Conservation (phyloP, 2,329 filamentous ascomycete species). For the Monosporascus sp. region DNA sequence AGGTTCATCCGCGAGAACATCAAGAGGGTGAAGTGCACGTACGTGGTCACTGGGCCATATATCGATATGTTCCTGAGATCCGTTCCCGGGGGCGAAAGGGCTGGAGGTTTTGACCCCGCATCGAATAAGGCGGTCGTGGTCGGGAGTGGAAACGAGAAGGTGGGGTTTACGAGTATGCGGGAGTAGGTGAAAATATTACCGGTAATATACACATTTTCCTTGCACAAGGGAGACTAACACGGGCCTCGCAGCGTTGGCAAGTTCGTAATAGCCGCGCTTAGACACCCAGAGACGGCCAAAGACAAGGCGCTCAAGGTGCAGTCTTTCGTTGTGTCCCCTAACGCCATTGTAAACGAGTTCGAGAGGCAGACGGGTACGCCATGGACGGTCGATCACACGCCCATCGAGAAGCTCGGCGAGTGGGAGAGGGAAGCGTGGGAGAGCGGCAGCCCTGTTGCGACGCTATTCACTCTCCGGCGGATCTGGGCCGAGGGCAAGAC, state of each 20-base stretch:
- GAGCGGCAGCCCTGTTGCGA: slow-evolving; percentile 44
- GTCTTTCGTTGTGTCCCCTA: slow-evolving; percentile 63
- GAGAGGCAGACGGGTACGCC: slow-evolving; percentile 57
- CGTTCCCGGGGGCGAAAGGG: slow-evolving; percentile 29
- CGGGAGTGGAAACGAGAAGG: slow-evolving; percentile 53
- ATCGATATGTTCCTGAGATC: slow-evolving; percentile 48
- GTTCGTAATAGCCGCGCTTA: slow-evolving; percentile 57
- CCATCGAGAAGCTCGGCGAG: slow-evolving; percentile 47
- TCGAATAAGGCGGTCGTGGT: slow-evolving; percentile 55
- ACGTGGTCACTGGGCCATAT: slow-evolving; percentile 59
- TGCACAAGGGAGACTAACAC: neutral
- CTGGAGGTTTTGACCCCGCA: slow-evolving; percentile 55
- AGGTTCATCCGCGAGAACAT: slow-evolving; percentile 42
- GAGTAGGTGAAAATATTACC: slow-evolving; percentile 47
- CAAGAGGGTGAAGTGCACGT: slow-evolving; percentile 48
- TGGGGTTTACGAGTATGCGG: slow-evolving; percentile 66
- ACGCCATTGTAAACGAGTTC: slow-evolving; percentile 60
- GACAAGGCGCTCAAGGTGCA: slow-evolving; percentile 61
- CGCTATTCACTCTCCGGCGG: slow-evolving; percentile 54
- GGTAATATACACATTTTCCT: neutral
- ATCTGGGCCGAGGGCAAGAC: slow-evolving; percentile 73
- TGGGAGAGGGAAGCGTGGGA: slow-evolving; percentile 57
- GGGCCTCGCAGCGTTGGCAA: slow-evolving; percentile 52
- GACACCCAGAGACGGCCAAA: slow-evolving; percentile 46
- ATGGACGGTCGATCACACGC: slow-evolving; percentile 50